These are phyloP conservation scores for Irpex rosettiformis DNA, from an alignment of 1,284 basidiomycete genomes.

Conservation along the genomic window DNA sequence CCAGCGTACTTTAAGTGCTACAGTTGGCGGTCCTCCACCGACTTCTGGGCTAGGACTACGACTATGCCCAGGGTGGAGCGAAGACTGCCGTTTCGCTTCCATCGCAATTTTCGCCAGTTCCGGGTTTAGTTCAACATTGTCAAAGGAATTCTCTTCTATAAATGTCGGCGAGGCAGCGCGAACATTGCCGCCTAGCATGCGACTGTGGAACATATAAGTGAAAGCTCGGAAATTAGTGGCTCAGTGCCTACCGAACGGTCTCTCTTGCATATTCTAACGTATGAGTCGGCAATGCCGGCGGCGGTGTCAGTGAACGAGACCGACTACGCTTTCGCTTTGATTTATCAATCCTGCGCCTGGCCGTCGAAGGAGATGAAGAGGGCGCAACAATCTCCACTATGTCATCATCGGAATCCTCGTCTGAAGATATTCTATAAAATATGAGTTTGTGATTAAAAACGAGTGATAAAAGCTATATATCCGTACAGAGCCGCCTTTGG, in stretches of 20 bases:
- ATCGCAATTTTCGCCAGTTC: conserved; percentile 56
- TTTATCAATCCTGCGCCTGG: conserved; percentile 22
- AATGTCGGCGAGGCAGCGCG: conserved; percentile 43
- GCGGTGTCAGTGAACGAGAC: conserved; percentile 70
- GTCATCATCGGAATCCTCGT: conserved; percentile 43
- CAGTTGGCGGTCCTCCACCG: conserved; percentile 35
- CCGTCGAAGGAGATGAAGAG: background rate
- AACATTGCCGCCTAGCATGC: conserved; percentile 11
- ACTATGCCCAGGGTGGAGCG: conserved; percentile 18
- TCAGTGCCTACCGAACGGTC: conserved; percentile 50
- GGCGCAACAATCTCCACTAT: conserved; percentile 18
- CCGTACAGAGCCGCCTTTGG: conserved; percentile 23
- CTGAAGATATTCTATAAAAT: conserved; percentile 35
- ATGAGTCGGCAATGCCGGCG: conserved; percentile 51
- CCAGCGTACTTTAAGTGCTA: conserved; percentile 58
- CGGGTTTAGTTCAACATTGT: conserved; percentile 51
- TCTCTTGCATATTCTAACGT: conserved; percentile 50
- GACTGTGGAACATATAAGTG: background rate
- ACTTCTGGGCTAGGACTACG: conserved; percentile 20
- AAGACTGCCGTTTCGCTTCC: conserved; percentile 25
- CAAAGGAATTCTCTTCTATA: conserved; percentile 42
- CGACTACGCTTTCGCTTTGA: conserved; percentile 46
- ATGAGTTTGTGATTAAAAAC: conserved; percentile 9
- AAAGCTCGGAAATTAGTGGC: background rate
- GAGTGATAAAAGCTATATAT: background rate